Conservation (phyloP, 768 basidiomycete genomes). For the Megacollybia marginata region DNA sequence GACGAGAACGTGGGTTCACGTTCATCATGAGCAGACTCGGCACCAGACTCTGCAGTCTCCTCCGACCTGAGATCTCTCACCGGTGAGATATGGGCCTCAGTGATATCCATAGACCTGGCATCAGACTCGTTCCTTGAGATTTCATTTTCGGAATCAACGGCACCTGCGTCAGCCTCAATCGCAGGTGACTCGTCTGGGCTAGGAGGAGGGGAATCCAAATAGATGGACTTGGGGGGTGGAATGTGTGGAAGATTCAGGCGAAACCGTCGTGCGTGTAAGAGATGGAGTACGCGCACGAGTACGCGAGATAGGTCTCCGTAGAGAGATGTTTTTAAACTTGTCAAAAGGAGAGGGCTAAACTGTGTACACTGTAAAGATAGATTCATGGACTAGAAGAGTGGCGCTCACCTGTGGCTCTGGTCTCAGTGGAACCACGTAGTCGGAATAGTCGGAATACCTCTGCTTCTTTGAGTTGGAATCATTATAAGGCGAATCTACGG, state of each 20-base stretch:
- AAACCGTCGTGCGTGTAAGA: conserved; percentile 53
- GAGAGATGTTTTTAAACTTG: conserved; percentile 55
- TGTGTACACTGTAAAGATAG: conserved; percentile 1
- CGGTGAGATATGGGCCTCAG: conserved; percentile 42
- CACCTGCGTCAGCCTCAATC: conserved; percentile 20
- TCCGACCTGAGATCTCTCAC: conserved; percentile 16
- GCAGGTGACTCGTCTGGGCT: conserved; percentile 40
- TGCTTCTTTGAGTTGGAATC: conserved; percentile 40
- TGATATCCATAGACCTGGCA: conserved; percentile 37
- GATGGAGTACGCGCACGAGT: conserved; percentile 51
- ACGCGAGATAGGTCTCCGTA: conserved; percentile 44
- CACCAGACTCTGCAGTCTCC: background rate
- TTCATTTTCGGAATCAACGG: conserved; percentile 5
- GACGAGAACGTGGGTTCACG: conserved; percentile 70
- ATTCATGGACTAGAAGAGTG: background rate
- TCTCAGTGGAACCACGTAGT: conserved; percentile 50
- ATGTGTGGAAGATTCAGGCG: conserved; percentile 50
- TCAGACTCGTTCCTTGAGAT: conserved; percentile 3
- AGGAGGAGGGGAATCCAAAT: conserved; percentile 32
- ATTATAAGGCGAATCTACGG: conserved; percentile 42
- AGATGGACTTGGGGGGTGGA: conserved; percentile 57
- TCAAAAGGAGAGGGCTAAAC: conserved; percentile 54
- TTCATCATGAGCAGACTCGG: conserved; percentile 7
- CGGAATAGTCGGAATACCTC: conserved; percentile 36
- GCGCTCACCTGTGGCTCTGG: conserved; percentile 52